phyloP scores from a whole-genome alignment of 2,329 filamentous ascomycete species.

The Aspergillus felis region DNA sequence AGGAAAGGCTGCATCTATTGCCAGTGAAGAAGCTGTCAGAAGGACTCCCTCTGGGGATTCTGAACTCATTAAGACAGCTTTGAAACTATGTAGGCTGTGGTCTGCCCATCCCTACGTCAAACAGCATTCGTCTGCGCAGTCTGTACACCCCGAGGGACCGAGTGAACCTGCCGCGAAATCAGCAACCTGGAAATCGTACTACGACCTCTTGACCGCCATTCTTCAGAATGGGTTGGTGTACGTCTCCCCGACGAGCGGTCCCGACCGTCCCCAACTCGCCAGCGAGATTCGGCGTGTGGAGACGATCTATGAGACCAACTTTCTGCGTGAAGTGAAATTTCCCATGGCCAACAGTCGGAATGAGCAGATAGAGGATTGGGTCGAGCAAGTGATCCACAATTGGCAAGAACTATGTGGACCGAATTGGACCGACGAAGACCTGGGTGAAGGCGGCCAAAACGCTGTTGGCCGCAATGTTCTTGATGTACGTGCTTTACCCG shows the following conservation, averaged over 20 bases:
- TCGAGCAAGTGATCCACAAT: constrained; percentile 73
- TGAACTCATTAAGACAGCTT: constrained; percentile 33
- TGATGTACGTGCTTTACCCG: constrained; percentile 46
- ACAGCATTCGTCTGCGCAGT: constrained; percentile 18
- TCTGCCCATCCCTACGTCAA: constrained; percentile 36
- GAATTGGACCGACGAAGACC: constrained; percentile 73
- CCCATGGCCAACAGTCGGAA: constrained; percentile 78
- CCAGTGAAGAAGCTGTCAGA: constrained; percentile 48
- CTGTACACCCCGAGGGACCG: constrained; percentile 15
- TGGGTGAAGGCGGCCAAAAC: constrained; percentile 76
- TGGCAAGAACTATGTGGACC: constrained; percentile 79
- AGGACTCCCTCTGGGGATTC: constrained; percentile 18
- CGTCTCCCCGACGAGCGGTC: constrained; percentile 23
- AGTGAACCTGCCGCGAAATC: constrained; percentile 23
- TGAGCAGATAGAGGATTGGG: constrained; percentile 75
- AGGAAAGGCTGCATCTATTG: constrained; percentile 69
- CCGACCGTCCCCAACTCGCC: constrained; percentile 61
- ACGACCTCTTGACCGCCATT: constrained; percentile 71
- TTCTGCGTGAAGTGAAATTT: constrained; percentile 76
- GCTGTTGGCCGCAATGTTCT: constrained; percentile 71
- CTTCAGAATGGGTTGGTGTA: constrained; percentile 54
- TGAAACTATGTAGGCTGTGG: constrained; percentile 49
- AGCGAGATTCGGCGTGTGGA: constrained; percentile 78
- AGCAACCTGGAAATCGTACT: constrained; percentile 81
- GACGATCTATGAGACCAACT: constrained; percentile 69